Evolutionary conservation across 2,329 filamentous ascomycete genomes (phyloP), one percentile per base, ranked within the genome.

Genomic region (Trichoderma koningii): DNA sequence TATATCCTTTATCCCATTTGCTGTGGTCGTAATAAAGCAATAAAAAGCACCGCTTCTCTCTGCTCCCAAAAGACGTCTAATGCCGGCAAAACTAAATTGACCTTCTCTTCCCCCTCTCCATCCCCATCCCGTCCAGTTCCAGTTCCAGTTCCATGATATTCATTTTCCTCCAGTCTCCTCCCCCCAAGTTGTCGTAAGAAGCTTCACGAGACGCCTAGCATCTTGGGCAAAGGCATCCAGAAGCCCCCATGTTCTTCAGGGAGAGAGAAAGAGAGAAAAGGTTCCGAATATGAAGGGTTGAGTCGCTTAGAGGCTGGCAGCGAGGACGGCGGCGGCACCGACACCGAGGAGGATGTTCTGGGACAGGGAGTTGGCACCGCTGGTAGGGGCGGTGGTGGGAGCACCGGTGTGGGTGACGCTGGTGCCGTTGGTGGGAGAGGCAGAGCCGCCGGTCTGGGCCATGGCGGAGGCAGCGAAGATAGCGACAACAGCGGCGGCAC

Each of bases 391-490:
- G 21, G 42, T 7, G 48, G 55, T 64, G 41, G 65, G 65, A 38
- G 53, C 47, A 55, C 61, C 55, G 48, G 55, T 50, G 19, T 7
- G 17, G 44, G 61, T 64, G 38, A 28, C 23, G 61, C 7, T 60
- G 55, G 38, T 47, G 55, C 52, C 62, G 61, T 52, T 56, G 55
- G 65, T 66, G 30, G 65, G 61, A 59, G 47, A 41, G n/a, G 65
- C 53, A 59, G 23, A 17, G 23, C 62, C 62, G 34, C 45, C 56
- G 34, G 65, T 59, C 59, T 61, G 44, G 42, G 65, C 61, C 47
- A 61, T 55, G 65, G 65, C 62, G 60, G 62, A 55, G 65, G 65
- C 53, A 55, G 70, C 70, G 65, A 71, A 60, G 66, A 66, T 63
- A 21, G 67, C 53, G 64, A 71, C 14, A 34, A 64, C 44, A 47